Evolutionary conservation across 1,139 yeast species (phyloP).

Genomic region (Yamadazyma dushanensis): DNA sequence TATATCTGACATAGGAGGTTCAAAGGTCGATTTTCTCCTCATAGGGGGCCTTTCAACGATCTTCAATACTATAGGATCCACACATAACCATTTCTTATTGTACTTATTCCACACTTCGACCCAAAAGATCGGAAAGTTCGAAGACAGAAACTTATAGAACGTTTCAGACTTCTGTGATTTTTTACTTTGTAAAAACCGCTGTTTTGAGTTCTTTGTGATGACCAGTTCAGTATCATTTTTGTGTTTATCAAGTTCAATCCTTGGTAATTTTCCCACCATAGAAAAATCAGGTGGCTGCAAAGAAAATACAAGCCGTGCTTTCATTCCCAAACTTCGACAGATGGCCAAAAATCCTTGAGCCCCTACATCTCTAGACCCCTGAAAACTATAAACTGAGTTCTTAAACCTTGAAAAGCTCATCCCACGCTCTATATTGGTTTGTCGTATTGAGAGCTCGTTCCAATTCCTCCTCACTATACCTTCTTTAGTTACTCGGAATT

Average conservation of each 20-base stretch:
- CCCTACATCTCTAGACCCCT: constrained; percentile 77
- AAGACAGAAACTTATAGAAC: constrained; percentile 20
- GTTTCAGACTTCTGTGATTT: constrained; percentile 7
- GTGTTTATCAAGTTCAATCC: constrained; percentile 9
- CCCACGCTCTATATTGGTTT: constrained; percentile 21
- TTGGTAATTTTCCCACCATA: constrained; percentile 23
- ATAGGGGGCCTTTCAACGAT: constrained; percentile 67
- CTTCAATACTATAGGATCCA: constrained; percentile 72
- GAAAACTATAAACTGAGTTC: constrained; percentile 38
- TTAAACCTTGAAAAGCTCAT: constrained; percentile 38
- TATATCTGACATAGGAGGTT: constrained; percentile 67
- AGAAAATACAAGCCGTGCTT: constrained; percentile 75
- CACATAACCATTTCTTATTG: constrained; percentile 73
- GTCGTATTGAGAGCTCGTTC: constrained; percentile 43
- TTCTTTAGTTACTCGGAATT: constrained; percentile 52
- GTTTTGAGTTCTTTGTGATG: constrained; percentile 9
- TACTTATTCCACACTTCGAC: constrained; percentile 88
- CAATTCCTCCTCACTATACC: constrained; percentile 59
- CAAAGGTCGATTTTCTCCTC: constrained; percentile 60
- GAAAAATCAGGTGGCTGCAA: constrained; percentile 90
- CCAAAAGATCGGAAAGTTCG: constrained; percentile 80
- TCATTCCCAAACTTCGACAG: constrained; percentile 67
- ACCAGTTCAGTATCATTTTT: background rate
- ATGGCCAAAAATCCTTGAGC: constrained; percentile 87
- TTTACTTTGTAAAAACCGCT: constrained; percentile 23